Evolutionary conservation across 2,329 filamentous ascomycete species (phyloP), one percentile per base, ranked within the genome.

Genomic region (Penicillium polonicum): DNA sequence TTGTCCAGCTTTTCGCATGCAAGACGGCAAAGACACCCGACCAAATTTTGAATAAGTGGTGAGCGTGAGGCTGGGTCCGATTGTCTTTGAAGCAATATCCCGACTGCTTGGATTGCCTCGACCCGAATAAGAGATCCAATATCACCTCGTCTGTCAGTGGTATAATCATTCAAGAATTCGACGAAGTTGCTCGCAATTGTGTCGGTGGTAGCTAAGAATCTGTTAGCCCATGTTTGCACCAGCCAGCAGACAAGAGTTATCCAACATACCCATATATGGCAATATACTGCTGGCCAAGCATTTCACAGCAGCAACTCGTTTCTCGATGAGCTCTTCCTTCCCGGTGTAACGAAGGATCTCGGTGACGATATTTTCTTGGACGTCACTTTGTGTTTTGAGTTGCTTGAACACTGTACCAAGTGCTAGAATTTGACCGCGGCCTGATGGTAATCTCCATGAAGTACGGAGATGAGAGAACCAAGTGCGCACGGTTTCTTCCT

Each of bases 1-100:
- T 91, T 89, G 72, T 97, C 93, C 2, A 97, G 82, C 71, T 96
- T 97, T 74, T 99, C 94, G 0, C 90, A 85, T 2, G 91, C 87
- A 15, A 97, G 81, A 1, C 92, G 84, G 33, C 90, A 78, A 3
- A 85, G 70, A 46, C 78, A 76, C 17, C 67, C 67, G n/a, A 75
- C 60, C 2, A 78, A 55, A 10, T 64, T 57, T 48, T 72, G 64
- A 4, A 70, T 51, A 23, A 64, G 59, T 41, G 59, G 19, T 25
- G 65, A 57, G 27, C 56, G 63, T 39, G 50, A 33, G 19, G 54
- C 42, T 43, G 53, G 42, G 8, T 21, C 45, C 31, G 50, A 23
- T 35, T 64, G 53, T 38, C 65, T 68, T 31, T 65, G 59, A 15
- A 76, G 61, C 38, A 76, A 64, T 13, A 66, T 63, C 13, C 67